These are phyloP conservation scores for Pulicaria dysenterica DNA, from an alignment of 129 eudicot species.

Conservation along the genomic window DNA sequence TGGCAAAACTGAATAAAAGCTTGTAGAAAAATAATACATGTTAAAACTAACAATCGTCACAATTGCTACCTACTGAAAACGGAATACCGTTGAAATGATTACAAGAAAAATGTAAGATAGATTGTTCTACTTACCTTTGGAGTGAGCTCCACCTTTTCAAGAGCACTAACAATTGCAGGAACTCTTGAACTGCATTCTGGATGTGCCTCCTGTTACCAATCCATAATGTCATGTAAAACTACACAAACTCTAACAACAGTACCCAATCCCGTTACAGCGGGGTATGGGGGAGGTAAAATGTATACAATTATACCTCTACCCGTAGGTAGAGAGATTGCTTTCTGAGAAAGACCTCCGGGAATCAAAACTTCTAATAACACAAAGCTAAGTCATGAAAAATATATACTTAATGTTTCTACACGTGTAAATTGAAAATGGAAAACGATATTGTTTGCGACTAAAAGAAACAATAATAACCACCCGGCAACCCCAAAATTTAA, in stretches of 20 bases:
- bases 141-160: slow-evolving; percentile 72
- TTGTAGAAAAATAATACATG: background rate
- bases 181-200: slow-evolving; percentile 93
- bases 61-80: background rate
- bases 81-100: background rate
- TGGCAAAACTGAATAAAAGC: background rate
- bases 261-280: no score
- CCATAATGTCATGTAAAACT: slow-evolving; percentile 31
- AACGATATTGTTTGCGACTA: background rate
- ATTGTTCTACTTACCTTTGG: slow-evolving; percentile 56
- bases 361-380: slow-evolving; percentile 13
- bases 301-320: no score
- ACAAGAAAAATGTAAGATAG: background rate
- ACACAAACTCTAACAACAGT: background rate
- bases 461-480: no score
- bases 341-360: no score
- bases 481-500: no score
- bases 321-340: no score
- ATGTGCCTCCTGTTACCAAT: slow-evolving; percentile 71
- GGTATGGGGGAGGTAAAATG: no score
- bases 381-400: slow-evolving; percentile 4
- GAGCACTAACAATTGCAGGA: slow-evolving; percentile 82
- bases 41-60: background rate
- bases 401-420: no score
- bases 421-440: slow-evolving; percentile 4